Conservation (phyloP, 257 asterid genomes). For the Nicotiana otophora region DNA sequence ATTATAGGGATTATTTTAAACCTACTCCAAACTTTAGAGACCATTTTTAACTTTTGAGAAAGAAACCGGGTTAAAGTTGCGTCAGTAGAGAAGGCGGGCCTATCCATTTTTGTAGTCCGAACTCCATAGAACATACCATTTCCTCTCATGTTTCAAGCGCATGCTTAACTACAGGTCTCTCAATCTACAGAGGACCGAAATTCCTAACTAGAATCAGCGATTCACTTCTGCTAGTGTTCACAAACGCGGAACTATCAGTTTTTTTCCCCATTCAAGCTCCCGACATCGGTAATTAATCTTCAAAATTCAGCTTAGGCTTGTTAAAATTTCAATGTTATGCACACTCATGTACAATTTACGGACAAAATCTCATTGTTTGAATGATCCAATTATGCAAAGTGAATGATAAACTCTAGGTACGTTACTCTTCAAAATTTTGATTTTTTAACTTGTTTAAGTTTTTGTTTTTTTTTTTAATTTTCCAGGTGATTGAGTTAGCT, state of each 20-base stretch:
- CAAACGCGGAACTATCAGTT: not conserved
- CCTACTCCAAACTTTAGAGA: too few relatives aligned
- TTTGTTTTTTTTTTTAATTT: not conserved
- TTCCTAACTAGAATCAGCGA: not conserved
- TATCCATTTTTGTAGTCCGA: not conserved
- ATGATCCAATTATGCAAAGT: not conserved
- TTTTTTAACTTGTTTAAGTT: not conserved
- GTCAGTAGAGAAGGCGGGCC: not conserved
- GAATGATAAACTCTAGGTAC: not conserved
- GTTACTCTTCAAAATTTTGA: not conserved
- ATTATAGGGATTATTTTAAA: too few relatives aligned
- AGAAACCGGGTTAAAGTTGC: too few relatives aligned
- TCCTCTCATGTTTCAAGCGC: not conserved
- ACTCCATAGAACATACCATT: not conserved
- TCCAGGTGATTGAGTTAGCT: conserved; percentile 39
- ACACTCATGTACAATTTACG: not conserved
- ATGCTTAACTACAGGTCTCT: not conserved
- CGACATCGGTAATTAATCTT: not conserved
- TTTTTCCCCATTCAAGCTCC: not conserved
- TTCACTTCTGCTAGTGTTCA: not conserved
- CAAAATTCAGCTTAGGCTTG: not conserved
- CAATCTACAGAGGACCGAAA: not conserved
- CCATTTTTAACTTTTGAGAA: too few relatives aligned
- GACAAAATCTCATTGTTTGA: not conserved
- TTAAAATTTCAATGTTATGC: not conserved